A percentile compares a stretch with the other conserved stretches of the same genome.
phyloP scores from a whole-genome alignment of 2,329 filamentous ascomycete genomes.

The Coniochaeta pulveracea region DNA sequence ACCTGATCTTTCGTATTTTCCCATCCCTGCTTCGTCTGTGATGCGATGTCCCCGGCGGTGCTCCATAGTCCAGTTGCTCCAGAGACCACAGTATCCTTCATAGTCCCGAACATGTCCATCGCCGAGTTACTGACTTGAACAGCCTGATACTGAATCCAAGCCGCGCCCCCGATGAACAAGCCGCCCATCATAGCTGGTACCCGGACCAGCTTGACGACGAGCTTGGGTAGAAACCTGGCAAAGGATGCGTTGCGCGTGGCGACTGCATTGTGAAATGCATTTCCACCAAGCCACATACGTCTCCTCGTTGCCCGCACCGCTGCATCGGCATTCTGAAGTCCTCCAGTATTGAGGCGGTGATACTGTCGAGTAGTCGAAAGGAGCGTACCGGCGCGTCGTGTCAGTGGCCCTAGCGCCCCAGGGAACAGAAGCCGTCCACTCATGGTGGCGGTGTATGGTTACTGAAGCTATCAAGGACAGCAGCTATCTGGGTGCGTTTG shows the following conservation, averaged over 20 bases:
- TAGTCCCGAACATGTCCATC: constrained; percentile 62
- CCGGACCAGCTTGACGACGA: constrained; percentile 80
- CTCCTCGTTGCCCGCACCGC: constrained; percentile 48
- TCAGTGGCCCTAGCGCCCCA: constrained; percentile 51
- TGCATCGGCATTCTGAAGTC: constrained; percentile 56
- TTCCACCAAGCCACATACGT: constrained; percentile 68
- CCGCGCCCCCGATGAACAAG: constrained; percentile 72
- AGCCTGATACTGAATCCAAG: constrained; percentile 94
- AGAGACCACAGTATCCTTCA: constrained; percentile 58
- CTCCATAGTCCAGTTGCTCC: constrained; percentile 61
- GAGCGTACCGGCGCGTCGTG: constrained; percentile 44
- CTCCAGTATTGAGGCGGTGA: constrained; percentile 56
- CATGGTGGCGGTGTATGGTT: constrained; percentile 32
- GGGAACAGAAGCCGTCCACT: constrained; percentile 67
- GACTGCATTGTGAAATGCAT: constrained; percentile 73
- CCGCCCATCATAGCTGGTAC: constrained; percentile 88
- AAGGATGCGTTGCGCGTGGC: constrained; percentile 54
- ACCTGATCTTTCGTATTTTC: constrained; percentile 70
- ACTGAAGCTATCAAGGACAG: constrained; percentile 4
- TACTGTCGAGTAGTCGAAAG: constrained; percentile 45
- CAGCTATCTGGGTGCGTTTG: too few species aligned
- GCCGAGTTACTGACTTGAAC: constrained; percentile 70
- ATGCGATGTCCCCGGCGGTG: constrained; percentile 61
- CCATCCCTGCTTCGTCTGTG: constrained; percentile 73
- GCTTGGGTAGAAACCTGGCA: constrained; percentile 61